phyloP scores from a whole-genome alignment of 2,329 filamentous ascomycete species.

The Claviceps humidiphila region DNA sequence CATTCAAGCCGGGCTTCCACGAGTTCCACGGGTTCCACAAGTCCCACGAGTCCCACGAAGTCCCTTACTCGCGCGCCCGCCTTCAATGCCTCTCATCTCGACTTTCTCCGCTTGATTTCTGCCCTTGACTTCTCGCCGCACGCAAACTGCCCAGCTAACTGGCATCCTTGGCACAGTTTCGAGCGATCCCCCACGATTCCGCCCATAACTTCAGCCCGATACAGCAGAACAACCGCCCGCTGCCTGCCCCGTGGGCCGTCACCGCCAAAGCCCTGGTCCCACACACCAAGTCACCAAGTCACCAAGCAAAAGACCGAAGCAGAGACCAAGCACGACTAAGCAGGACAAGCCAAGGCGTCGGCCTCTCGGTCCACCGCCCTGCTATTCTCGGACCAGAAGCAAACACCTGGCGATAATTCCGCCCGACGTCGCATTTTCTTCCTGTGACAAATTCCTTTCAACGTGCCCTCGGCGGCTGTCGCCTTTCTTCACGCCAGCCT shows the following conservation, averaged over 20 bases:
- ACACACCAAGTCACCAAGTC: background rate
- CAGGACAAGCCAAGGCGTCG: background rate
- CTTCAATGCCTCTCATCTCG: background rate
- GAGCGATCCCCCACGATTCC: background rate
- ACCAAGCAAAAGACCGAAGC: background rate
- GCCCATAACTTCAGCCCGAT: background rate
- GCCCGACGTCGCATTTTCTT: conserved; percentile 7
- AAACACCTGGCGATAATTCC: conserved; percentile 6
- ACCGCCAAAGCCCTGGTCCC: background rate
- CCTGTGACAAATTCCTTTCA: background rate
- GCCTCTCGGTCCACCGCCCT: background rate
- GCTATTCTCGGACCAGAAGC: background rate
- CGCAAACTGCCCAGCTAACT: background rate
- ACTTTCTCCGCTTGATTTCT: too few species aligned
- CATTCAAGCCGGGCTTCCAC: background rate
- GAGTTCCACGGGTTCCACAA: background rate
- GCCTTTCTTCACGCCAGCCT: background rate
- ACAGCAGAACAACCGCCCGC: background rate
- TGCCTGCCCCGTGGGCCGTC: background rate
- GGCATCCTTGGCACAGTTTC: background rate
- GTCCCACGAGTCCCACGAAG: background rate
- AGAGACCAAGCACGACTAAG: background rate
- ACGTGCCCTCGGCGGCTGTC: conserved; percentile 1
- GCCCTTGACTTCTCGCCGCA: background rate
- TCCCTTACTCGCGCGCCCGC: background rate